Evolutionary conservation across 768 basidiomycete species (phyloP), one percentile per base, ranked within the genome.

Genomic region (Psilocybe subaeruginosa): DNA sequence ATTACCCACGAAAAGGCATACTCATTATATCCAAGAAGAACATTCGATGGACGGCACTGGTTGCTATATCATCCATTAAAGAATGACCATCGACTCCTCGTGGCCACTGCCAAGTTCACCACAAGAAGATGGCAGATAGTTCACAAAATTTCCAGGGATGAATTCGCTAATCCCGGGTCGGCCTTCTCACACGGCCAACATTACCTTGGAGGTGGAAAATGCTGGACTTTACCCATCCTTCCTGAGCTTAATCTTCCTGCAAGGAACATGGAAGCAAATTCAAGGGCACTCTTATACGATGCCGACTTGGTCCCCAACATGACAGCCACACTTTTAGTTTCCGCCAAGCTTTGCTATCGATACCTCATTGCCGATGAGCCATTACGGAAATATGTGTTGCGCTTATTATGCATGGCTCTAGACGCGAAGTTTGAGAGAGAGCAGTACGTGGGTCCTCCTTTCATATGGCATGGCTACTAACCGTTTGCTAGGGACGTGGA

Each of bases 1-100:
- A 79, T 83, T 61, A 70, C 77, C 0, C 72, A 74, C 64, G 72
- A 77, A 12, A 67, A 68, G 0, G 82, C 80, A 0, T 80, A 78
- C 54, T 72, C 77, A 0, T 61, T 80, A 7, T 82, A 76, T 65
- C 82, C 82, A 2, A 37, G 62, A 0, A 76, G 75, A 2, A 83
- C 81, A 1, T 80, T 80, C 57, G 71, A 77, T 17, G 57, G 59
- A 19, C 57, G 60, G 1, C 47, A 55, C 8, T 56, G 63, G 6
- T 23, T 66, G 4, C 19, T 61, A n/a, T 23, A 60, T 16, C 17
- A 56, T 4, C 8, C 33, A 7, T 27, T 23, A 14, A 30, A n/a
- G 56, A n/a, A 51, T 35, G 19, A 17, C 31, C 41, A 37, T 29
- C 19, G 4, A 29, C 27, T 31, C 7, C 14, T 45, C 23, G 23